phyloP scores from a whole-genome alignment of 169 alveolate genomes.

The Plasmodium gonderi region DNA sequence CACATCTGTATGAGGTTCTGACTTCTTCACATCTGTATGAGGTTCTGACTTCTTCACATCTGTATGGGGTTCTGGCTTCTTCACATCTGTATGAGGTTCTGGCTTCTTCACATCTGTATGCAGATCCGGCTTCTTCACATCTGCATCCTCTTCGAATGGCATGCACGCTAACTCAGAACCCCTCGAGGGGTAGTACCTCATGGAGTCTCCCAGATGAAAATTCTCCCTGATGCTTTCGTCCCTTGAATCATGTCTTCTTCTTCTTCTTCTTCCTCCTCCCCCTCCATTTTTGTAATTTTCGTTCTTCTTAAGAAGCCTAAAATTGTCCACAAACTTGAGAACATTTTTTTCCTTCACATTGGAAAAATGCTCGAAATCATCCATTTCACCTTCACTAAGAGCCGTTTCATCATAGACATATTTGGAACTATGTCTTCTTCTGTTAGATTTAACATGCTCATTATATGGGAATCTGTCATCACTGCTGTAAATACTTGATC shows the following conservation, averaged over 20 bases:
- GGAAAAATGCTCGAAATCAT: slow-evolving; percentile 14
- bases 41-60: no score
- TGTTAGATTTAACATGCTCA: background rate
- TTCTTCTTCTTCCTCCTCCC: background rate
- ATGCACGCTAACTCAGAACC: no score
- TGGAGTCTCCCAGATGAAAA: background rate
- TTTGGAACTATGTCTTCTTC: background rate
- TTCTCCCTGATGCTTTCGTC: background rate
- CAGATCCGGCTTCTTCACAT: no score
- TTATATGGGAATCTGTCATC: background rate
- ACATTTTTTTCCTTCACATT: slow-evolving; percentile 9
- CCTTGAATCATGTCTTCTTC: background rate
- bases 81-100: no score
- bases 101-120: no score
- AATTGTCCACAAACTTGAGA: background rate
- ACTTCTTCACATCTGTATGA: no score
- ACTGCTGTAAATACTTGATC: background rate
- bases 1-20: no score
- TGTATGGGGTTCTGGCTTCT: no score
- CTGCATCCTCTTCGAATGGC: no score
- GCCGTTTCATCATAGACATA: slow-evolving; percentile 9
- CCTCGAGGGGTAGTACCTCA: no score
- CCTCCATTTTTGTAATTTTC: background rate
- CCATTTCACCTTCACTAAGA: slow-evolving; percentile 5
- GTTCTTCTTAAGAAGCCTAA: no score